Base-by-base conservation (phyloP, 805 yeast species). In the Komagataella pseudopastoris region DNA sequence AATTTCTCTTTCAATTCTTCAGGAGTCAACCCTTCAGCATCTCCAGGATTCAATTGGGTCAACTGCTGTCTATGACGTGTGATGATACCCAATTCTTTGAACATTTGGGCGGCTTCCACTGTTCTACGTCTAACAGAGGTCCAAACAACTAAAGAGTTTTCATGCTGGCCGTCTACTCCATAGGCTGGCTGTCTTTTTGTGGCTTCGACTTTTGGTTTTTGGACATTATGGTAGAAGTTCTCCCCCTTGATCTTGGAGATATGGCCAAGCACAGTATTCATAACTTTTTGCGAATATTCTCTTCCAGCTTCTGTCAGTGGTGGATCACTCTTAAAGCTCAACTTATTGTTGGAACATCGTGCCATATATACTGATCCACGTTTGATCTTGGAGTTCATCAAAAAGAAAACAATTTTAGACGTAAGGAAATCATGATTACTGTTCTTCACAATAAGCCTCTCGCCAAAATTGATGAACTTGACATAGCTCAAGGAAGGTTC, bases 351-450 rank as follows among this genome's bases (percentile, higher is more conserved):
- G 8, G 84, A 80, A 64, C 93, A 86, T 55, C 95, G 71, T 1
- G 98, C 96, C 69, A 93, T 89, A 65, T 81, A 93, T n/a, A 93
- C 88, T 24, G 90, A 81, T 0, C 98, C 97, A 50, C 80, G 74
- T 63, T 88, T 88, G 60, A 88, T 85, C 57, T 91, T 78, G 10
- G 93, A 76, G 68, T 93, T 93, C 88, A 93, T 87, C 63, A 93
- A 72, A 65, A 88, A 93, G 64, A 88, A 88, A 23, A 93, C 89
- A 50, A 93, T 93, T 61, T 93, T 85, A 63, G 91, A 88, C 54
- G 88, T 81, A 64, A 93, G 73, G 64, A 91, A 93, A 16, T 96
- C 97, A 60, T 88, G 79, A 56, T 85, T 84, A 45, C 90, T 81
- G 61, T 86, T 80, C 67, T 88, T 85, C 53, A 90, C 76, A 47